These are phyloP conservation scores for Lentinus polychrous DNA, from an alignment of 1,284 basidiomycete species.

Conservation along the genomic window DNA sequence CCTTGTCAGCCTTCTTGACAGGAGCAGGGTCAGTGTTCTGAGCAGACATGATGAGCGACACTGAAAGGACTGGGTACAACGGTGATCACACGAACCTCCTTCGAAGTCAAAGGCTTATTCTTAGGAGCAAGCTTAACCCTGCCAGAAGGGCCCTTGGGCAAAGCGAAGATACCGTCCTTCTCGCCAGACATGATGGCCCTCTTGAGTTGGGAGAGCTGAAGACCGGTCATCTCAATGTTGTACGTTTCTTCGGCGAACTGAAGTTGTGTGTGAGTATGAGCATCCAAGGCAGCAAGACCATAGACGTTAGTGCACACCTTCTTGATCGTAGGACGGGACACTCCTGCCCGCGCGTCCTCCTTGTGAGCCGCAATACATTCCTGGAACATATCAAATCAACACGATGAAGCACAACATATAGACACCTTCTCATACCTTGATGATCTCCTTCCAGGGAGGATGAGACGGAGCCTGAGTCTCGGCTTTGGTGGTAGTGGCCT, in stretches of 20 bases:
- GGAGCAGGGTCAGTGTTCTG: constrained; percentile 35
- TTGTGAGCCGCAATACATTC: constrained; percentile 76
- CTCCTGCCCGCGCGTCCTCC: constrained; percentile 75
- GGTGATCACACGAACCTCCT: constrained; percentile 44
- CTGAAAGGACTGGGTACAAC: not conserved
- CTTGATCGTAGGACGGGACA: constrained; percentile 88
- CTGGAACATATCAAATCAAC: constrained; percentile 29
- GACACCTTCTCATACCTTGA: constrained; percentile 45
- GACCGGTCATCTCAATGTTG: constrained; percentile 67
- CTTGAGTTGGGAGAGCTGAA: constrained; percentile 74
- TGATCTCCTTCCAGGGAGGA: constrained; percentile 73
- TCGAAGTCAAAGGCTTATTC: constrained; percentile 38
- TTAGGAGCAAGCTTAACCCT: constrained; percentile 43
- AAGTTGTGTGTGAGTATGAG: constrained; percentile 1
- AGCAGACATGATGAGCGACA: constrained; percentile 23
- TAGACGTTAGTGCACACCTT: constrained; percentile 38
- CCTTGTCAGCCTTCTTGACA: constrained; percentile 28
- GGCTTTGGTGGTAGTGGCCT: constrained; percentile 15
- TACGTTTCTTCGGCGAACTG: constrained; percentile 76
- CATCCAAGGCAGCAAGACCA: constrained; percentile 3
- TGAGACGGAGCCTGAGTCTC: constrained; percentile 27
- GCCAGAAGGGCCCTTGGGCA: constrained; percentile 72
- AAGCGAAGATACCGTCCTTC: constrained; percentile 71
- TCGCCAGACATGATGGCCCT: constrained; percentile 77
- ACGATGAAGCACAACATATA: constrained; percentile 10